Evolutionary conservation across 148 eudicot genomes (phyloP).

Genomic region (Oxyria digyna): DNA sequence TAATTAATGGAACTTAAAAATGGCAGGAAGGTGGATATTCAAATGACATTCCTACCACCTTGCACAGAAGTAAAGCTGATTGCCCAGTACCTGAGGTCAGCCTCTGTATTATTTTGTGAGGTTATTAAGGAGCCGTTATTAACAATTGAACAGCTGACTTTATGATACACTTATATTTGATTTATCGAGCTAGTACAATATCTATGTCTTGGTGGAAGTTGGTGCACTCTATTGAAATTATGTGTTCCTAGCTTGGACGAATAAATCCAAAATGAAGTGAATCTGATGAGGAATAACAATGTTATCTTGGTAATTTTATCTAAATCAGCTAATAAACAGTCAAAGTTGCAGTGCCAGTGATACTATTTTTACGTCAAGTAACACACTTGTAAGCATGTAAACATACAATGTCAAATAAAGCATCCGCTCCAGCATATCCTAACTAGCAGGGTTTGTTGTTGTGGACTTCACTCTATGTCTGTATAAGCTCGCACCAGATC

Average conservation of each 20-base stretch:
- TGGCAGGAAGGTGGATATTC: slow-evolving; percentile 77
- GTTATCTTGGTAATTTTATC: background rate
- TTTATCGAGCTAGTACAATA: background rate
- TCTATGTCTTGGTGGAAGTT: background rate
- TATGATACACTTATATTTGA: background rate
- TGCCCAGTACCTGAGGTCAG: slow-evolving; percentile 94
- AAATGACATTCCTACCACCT: slow-evolving; percentile 87
- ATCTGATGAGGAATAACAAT: background rate
- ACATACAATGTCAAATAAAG: background rate
- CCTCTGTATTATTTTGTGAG: background rate
- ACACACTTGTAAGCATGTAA: background rate
- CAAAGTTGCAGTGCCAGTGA: background rate
- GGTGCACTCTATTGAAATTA: background rate
- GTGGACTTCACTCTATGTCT: background rate
- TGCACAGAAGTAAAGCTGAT: slow-evolving; percentile 96
- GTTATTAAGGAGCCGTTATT: background rate
- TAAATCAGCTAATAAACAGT: background rate
- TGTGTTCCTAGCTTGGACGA: background rate
- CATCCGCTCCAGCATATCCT: background rate
- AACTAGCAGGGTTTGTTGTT: background rate
- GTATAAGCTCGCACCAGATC: background rate
- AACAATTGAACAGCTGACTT: background rate
- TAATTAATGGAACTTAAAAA: slow-evolving; percentile 1
- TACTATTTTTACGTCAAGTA: background rate
- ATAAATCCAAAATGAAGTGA: background rate